A percentile compares a stretch with the other conserved stretches of the same genome.
phyloP scores from a whole-genome alignment of 2,329 filamentous ascomycete genomes.

The Paraconiothyrium brasiliense region DNA sequence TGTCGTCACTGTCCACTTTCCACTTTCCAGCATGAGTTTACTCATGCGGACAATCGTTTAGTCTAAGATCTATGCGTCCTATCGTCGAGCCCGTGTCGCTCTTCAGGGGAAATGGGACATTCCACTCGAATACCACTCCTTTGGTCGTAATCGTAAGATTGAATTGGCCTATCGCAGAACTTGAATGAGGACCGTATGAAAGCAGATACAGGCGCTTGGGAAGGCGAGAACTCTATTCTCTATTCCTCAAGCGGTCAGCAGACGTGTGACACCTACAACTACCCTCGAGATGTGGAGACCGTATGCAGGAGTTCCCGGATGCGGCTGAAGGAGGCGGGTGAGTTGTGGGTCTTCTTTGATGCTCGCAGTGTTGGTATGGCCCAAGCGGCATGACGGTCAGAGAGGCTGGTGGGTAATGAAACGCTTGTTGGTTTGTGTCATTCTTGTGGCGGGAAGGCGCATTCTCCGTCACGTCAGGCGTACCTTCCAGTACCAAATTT shows the following conservation, averaged over 20 bases:
- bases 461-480: slow-evolving; percentile 6
- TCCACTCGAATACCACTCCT: not conserved
- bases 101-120: no score
- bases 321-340: slow-evolving; percentile 8
- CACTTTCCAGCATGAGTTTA: not conserved
- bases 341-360: not conserved
- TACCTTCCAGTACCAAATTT: not conserved
- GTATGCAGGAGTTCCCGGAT: not conserved
- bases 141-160: not conserved
- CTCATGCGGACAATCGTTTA: not conserved
- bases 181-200: not conserved
- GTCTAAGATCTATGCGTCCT: not conserved
- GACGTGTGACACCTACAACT: not conserved
- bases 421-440: not conserved
- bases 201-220: not conserved
- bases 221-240: not conserved
- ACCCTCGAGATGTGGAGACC: not conserved
- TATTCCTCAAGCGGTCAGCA: not conserved
- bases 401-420: slow-evolving; percentile 6
- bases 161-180: not conserved
- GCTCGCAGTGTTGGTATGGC: slow-evolving; percentile 9
- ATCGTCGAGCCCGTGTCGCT: not conserved
- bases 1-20: not conserved
- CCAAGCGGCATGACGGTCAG: slow-evolving; percentile 10
- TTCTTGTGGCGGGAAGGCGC: slow-evolving; percentile 2